Conservation (phyloP, 1,139 yeast species). For the Candida tetrigidarum region DNA sequence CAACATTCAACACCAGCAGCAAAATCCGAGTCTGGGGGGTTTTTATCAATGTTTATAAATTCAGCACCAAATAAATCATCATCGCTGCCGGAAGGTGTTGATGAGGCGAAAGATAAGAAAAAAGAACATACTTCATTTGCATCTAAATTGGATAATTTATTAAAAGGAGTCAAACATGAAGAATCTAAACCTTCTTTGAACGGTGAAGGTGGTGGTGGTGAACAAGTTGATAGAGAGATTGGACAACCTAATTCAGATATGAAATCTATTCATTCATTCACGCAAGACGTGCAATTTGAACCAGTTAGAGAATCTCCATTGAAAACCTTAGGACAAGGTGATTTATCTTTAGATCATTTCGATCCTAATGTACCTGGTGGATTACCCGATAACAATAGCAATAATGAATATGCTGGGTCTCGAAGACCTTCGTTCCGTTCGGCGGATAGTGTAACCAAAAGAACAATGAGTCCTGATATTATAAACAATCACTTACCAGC, state of each 20-base stretch:
- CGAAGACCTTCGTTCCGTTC: constrained; percentile 13
- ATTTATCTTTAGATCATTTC: constrained; percentile 62
- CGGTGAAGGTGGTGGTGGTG: constrained; percentile 11
- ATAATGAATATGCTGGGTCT: background rate
- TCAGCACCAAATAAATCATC: constrained; percentile 31
- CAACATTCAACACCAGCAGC: constrained; percentile 2
- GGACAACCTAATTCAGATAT: constrained; percentile 7
- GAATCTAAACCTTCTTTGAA: constrained; percentile 12
- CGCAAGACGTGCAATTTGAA: constrained; percentile 49
- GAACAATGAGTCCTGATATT: constrained; percentile 25
- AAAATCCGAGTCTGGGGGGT: constrained; percentile 23
- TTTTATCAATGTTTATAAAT: constrained; percentile 30
- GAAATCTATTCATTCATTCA: constrained; percentile 11
- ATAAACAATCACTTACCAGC: constrained; percentile 22
- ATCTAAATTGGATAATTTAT: constrained; percentile 22
- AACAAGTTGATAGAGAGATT: constrained; percentile 2
- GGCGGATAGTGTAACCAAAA: constrained; percentile 22
- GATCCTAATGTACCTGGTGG: constrained; percentile 33
- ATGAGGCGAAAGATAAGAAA: constrained; percentile 16
- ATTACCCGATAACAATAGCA: background rate
- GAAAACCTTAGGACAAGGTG: constrained; percentile 74
- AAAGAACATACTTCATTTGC: constrained; percentile 22
- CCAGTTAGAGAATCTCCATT: constrained; percentile 61
- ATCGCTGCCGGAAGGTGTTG: constrained; percentile 4
- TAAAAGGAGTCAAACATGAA: constrained; percentile 21